A percentile compares a stretch with the other conserved stretches of the same genome.
phyloP scores from a whole-genome alignment of 495 filamentous ascomycete species.

The Xylaria palmicola region DNA sequence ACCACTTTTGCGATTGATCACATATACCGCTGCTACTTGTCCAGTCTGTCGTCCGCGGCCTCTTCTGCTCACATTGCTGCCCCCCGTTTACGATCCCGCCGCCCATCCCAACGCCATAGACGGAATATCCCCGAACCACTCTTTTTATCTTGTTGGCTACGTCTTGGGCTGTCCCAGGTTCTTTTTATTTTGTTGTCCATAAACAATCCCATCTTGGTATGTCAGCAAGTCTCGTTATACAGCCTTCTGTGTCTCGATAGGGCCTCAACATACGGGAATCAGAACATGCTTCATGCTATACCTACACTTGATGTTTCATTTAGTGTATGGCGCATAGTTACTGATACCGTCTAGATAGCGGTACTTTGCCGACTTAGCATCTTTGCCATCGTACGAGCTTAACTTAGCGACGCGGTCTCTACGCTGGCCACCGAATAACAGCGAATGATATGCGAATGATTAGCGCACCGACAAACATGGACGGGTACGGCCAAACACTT shows the following conservation, averaged over 20 bases:
- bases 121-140: background rate
- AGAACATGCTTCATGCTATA: no score
- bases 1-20: slow-evolving; percentile 10
- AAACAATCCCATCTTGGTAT: background rate
- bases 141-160: background rate
- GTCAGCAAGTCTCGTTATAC: background rate
- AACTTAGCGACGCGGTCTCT: background rate
- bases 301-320: no score
- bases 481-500: slow-evolving; percentile 36
- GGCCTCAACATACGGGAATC: no score
- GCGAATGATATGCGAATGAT: slow-evolving; percentile 15
- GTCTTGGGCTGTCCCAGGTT: background rate
- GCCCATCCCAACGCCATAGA: background rate
- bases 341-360: slow-evolving; percentile 8
- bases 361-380: background rate
- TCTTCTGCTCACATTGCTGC: background rate
- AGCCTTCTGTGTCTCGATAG: no score
- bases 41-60: background rate
- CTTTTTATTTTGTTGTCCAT: slow-evolving; percentile 4
- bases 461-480: slow-evolving; percentile 28
- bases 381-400: background rate
- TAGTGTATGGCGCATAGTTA: background rate
- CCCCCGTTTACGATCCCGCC: background rate
- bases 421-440: background rate
- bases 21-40: slow-evolving; percentile 9